A percentile compares a stretch with the other conserved stretches of the same genome.
Evolutionary conservation across 305 asterid species (phyloP).

Genomic region (Plantago coronopus): DNA sequence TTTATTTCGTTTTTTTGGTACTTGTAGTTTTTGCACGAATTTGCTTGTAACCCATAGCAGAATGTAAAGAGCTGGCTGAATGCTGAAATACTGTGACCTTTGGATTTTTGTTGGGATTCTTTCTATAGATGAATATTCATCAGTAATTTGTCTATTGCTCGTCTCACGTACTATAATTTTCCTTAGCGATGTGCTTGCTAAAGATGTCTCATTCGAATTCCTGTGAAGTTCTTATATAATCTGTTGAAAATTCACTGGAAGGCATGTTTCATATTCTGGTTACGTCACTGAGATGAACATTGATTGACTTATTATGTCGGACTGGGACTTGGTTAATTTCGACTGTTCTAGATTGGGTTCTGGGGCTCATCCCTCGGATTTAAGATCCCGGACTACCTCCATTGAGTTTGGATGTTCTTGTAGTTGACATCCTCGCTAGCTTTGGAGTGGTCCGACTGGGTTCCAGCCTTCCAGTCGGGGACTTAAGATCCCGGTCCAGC

Average conservation of each 20-base stretch:
- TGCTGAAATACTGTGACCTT: neutral
- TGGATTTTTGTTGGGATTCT: neutral
- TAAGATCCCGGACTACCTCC: too few relatives aligned
- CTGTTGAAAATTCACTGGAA: neutral
- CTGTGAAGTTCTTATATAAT: too few relatives aligned
- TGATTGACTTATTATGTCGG: neutral
- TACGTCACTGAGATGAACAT: neutral
- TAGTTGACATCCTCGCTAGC: too few relatives aligned
- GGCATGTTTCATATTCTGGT: neutral
- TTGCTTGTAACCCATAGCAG: neutral
- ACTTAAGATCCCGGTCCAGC: too few relatives aligned
- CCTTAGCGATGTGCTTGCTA: too few relatives aligned
- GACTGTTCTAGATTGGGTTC: too few relatives aligned
- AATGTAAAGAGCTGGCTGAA: neutral
- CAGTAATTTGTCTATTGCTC: neutral
- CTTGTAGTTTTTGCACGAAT: neutral
- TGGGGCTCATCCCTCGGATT: too few relatives aligned
- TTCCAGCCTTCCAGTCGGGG: too few relatives aligned
- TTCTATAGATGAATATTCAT: neutral
- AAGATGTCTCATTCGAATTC: too few relatives aligned
- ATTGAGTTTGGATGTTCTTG: too few relatives aligned
- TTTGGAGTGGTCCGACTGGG: too few relatives aligned
- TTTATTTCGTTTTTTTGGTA: too few relatives aligned
- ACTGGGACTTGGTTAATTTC: neutral
- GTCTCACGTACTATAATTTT: neutral